A percentile compares a stretch with the other conserved stretches of the same genome.
phyloP scores from a whole-genome alignment of 495 filamentous ascomycete genomes.

The Chaetomium cochliodes region DNA sequence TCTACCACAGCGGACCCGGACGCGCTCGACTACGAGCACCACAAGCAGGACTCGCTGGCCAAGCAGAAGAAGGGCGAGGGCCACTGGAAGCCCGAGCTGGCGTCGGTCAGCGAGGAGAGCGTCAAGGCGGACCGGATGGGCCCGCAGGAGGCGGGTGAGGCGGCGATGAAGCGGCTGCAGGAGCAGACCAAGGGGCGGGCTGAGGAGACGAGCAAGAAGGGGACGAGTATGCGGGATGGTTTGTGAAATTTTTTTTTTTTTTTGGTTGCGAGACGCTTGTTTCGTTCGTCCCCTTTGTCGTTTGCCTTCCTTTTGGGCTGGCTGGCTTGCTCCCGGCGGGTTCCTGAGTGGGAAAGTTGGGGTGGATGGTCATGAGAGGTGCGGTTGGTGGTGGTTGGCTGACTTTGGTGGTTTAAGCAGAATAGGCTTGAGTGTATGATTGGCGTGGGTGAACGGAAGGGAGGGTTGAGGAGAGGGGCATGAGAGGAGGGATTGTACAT shows the following conservation, averaged over 20 bases:
- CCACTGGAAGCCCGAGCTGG: conserved; percentile 78
- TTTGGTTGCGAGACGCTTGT: neutral
- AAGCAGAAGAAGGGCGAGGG: conserved; percentile 72
- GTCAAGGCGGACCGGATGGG: conserved; percentile 55
- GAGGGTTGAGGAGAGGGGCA: neutral
- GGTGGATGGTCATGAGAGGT: neutral
- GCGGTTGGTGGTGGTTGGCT: neutral
- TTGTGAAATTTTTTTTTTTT: conserved; percentile 28
- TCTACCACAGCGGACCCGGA: conserved; percentile 31
- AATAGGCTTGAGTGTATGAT: neutral
- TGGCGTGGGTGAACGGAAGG: neutral
- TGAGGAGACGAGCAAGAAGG: conserved; percentile 48
- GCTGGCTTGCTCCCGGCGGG: neutral
- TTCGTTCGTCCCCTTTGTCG: no score
- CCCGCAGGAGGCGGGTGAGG: conserved; percentile 23
- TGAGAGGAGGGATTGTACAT: neutral
- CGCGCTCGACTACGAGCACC: conserved; percentile 55
- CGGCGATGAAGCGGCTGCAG: conserved; percentile 47
- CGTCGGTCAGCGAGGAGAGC: conserved; percentile 75
- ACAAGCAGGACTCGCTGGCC: conserved; percentile 70
- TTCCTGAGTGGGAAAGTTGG: neutral
- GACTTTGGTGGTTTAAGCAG: neutral
- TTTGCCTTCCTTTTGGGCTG: neutral
- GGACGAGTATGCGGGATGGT: conserved; percentile 49
- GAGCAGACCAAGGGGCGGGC: conserved; percentile 51